These are phyloP conservation scores for Bruguiera sexangula DNA, from an alignment of 345 rosid genomes.

Conservation along the genomic window DNA sequence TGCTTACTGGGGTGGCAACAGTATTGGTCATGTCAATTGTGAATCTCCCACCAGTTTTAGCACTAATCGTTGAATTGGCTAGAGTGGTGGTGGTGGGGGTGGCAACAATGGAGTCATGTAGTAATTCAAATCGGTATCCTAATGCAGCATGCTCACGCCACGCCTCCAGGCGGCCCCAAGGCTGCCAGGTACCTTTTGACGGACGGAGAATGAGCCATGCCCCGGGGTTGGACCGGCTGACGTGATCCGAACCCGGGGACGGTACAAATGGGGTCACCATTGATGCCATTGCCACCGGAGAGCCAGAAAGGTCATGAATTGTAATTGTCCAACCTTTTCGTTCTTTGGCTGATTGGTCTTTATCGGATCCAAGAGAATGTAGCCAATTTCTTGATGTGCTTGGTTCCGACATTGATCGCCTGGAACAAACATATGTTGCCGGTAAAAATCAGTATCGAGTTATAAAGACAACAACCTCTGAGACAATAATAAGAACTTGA, in stretches of 20 bases:
- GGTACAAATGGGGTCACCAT: constrained; percentile 98
- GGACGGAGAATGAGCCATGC: constrained; percentile 97
- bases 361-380: constrained; percentile 44
- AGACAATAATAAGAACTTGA: neutral
- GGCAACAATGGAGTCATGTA: constrained; percentile 50
- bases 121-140: constrained; percentile 78
- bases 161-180: constrained; percentile 93
- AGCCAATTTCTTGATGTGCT: constrained; percentile 47
- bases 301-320: constrained; percentile 92
- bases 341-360: constrained; percentile 57
- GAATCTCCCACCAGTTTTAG: constrained; percentile 75
- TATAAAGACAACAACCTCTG: too few species aligned
- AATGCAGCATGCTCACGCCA: constrained; percentile 71
- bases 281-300: constrained; percentile 94
- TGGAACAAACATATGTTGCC: constrained; percentile 24
- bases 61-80: constrained; percentile 46
- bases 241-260: constrained; percentile 79
- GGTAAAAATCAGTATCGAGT: neutral
- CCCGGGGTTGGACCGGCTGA: constrained; percentile 78
- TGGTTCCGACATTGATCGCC: constrained; percentile 49
- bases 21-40: constrained; percentile 59
- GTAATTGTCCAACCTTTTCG: constrained; percentile 93
- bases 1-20: constrained; percentile 49
- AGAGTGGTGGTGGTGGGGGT: constrained; percentile 29
- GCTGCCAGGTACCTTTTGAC: constrained; percentile 74